Conservation (phyloP, 2,329 filamentous ascomycete species). For the Elsinoe fawcettii region DNA sequence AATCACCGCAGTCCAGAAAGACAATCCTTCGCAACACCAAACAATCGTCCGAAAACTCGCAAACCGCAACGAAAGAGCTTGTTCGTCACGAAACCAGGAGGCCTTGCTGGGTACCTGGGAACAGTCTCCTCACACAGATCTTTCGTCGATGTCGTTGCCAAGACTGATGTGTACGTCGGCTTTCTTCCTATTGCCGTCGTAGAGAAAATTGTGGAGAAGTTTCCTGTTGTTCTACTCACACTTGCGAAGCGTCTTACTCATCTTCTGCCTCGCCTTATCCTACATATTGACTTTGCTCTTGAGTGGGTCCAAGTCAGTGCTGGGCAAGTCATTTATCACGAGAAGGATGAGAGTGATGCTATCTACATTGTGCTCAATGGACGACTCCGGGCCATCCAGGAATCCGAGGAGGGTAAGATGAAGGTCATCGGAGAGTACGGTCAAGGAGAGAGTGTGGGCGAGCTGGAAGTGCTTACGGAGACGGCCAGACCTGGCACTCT, state of each 20-base stretch:
- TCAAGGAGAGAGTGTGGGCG: conserved; percentile 94
- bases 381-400: conserved; percentile 74
- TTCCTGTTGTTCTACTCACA: conserved; percentile 85
- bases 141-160: conserved; percentile 92
- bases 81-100: conserved; percentile 88
- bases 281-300: conserved; percentile 95
- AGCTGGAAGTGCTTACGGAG: conserved; percentile 94
- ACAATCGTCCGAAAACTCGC: conserved; percentile 37
- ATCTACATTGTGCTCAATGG: conserved; percentile 98
- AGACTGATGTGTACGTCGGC: conserved; percentile 96
- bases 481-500: conserved; percentile 82
- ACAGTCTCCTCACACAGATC: conserved; percentile 92
- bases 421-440: conserved; percentile 86
- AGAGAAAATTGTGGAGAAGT: conserved; percentile 85
- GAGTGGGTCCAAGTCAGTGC: conserved; percentile 98
- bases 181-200: conserved; percentile 80
- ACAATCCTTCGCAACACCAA: conserved; percentile 21
- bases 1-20: conserved; percentile 18
- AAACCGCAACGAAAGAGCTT: conserved; percentile 60
- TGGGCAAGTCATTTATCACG: conserved; percentile 88
- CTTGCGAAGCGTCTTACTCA: conserved; percentile 93
- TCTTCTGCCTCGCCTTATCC: conserved; percentile 76
- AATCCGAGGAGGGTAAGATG: conserved; percentile 72
- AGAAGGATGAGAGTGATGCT: conserved; percentile 91
- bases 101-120: conserved; percentile 87